phyloP scores from a whole-genome alignment of 2,329 filamentous ascomycete species.

The Rhynchosporium agropyri region DNA sequence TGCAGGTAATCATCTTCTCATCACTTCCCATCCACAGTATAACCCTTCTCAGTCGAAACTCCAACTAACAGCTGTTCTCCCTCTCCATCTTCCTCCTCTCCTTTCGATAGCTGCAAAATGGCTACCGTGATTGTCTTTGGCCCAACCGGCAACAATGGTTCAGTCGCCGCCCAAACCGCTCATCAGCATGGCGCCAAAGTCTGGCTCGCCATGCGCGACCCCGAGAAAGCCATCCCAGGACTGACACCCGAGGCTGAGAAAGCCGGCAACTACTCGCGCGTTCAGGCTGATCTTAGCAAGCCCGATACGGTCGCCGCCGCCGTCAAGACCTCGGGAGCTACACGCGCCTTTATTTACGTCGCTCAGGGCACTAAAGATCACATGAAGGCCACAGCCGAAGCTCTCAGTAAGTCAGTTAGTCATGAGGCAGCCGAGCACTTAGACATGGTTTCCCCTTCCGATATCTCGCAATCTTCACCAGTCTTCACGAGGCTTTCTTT shows the following conservation, averaged over 20 bases:
- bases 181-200: constrained; percentile 48
- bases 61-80: too few species aligned
- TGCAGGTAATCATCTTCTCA: too few species aligned
- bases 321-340: constrained; percentile 48
- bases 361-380: constrained; percentile 42
- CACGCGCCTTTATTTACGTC: constrained; percentile 52
- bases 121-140: constrained; percentile 50
- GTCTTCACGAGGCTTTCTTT: too few species aligned
- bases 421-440: too few species aligned
- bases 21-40: too few species aligned
- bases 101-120: background rate
- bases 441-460: too few species aligned
- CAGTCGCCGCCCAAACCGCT: constrained; percentile 46
- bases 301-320: constrained; percentile 47
- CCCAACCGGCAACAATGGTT: constrained; percentile 51
- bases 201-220: constrained; percentile 52
- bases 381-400: constrained; percentile 47
- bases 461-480: too few species aligned
- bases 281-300: constrained; percentile 50
- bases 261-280: constrained; percentile 42
- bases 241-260: constrained; percentile 37
- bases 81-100: background rate
- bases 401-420: constrained; percentile 42
- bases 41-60: too few species aligned
- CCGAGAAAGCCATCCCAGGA: constrained; percentile 46